Conservation (phyloP, 2,329 filamentous ascomycete genomes). For the Beauveria sp. region DNA sequence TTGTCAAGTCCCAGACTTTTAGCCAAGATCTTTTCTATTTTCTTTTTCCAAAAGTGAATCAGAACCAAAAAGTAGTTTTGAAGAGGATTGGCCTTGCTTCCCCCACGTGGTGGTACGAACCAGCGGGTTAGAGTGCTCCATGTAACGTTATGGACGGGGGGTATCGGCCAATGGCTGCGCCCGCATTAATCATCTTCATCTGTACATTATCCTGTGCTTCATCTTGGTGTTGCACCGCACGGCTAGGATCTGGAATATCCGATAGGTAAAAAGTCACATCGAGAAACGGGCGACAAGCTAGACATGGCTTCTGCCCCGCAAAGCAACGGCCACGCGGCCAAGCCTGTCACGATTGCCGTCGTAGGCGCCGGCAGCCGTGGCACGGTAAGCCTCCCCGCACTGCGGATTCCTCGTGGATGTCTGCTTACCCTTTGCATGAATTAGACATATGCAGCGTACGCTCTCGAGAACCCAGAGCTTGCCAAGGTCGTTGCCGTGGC, state of each 20-base stretch:
- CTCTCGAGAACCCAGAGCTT: conserved; percentile 11
- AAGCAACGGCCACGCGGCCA: background rate
- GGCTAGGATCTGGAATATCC: background rate
- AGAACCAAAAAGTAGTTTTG: too few relatives aligned
- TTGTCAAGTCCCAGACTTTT: background rate
- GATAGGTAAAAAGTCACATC: too few relatives aligned
- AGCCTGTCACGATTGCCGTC: conserved; percentile 13
- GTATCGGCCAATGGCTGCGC: background rate
- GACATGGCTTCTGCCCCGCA: background rate
- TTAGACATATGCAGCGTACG: conserved; percentile 14
- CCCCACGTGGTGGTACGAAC: background rate
- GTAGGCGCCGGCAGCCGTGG: conserved; percentile 14
- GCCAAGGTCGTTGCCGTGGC: conserved; percentile 14
- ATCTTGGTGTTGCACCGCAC: background rate
- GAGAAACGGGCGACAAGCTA: too few relatives aligned
- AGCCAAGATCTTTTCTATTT: background rate
- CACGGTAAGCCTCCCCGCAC: conserved; percentile 5
- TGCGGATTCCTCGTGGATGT: background rate
- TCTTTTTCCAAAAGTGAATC: too few relatives aligned
- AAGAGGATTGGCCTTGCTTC: background rate
- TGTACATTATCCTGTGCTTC: background rate
- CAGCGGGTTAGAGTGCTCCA: background rate
- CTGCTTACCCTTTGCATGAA: background rate
- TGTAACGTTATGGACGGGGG: conserved; percentile 1
- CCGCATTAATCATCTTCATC: conserved; percentile 7